Base-by-base conservation (phyloP, 192 early-diverging fungal genomes). In the Gaertneriomyces sp. region DNA sequence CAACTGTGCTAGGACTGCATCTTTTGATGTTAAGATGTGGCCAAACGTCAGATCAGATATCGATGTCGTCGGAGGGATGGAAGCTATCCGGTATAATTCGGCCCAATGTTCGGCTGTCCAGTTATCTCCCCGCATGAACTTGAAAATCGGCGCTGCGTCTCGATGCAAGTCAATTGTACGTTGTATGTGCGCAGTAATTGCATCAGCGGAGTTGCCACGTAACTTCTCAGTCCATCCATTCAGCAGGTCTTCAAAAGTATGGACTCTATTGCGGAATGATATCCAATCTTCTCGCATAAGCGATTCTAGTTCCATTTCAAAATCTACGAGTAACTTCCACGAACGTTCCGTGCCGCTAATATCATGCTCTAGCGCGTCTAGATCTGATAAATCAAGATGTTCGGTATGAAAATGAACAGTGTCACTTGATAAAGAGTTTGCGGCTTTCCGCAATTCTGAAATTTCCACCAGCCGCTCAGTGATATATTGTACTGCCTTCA, bases 21-120 rank as follows among this genome's bases (percentile, higher is more conserved):
- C 70, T 66, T 68, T 64, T 10, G 51, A 46, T 8, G 20, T 66
- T 10, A 81, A 42, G 47, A 85, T 63, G 52, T 85, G 63, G 7
- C 70, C 69, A 52, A 85, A 69, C 10, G 70, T 79, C 17, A 85
- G 60, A 20, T 85, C 79, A 0, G 78, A 72, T 19, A 85, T 39
- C 19, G 60, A 68, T 5, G 76, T 62, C 9, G 66, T 71, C 46
- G 75, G 79, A 14, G 71, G 64, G 10, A 82, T 61, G 8, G 47
- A 58, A 53, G 73, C 46, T 10, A 82, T 66, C 6, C 78, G 70
- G 61, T 81, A 85, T 10, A 81, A 58, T 20, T 85, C 83, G 10
- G 63, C 83, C 83, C 83, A 85, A 50, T 85, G 83, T 62, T 85
- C 83, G 8, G 74, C 39, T 54, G 79, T 79, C 83, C 83, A 85